Evolutionary conservation across 2,329 filamentous ascomycete genomes (phyloP).

Genomic region (Xylariaceae sp.): DNA sequence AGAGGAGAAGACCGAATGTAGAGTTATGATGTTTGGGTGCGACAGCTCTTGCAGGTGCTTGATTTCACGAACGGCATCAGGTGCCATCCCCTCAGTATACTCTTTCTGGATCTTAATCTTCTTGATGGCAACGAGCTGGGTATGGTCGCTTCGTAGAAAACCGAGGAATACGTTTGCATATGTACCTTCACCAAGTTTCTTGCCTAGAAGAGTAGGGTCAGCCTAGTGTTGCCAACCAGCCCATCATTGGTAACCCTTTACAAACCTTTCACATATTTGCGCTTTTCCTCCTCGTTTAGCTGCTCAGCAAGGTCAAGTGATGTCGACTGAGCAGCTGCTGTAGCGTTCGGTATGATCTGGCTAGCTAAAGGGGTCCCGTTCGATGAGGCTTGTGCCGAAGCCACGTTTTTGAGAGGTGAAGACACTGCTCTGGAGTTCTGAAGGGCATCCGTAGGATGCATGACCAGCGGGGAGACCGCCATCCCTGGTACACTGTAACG

Average conservation of each 20-base stretch:
- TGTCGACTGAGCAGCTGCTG: constrained; percentile 38
- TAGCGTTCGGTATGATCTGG: constrained; percentile 36
- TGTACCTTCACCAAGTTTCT: constrained; percentile 93
- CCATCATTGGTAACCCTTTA: neutral
- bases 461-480: constrained; percentile 42
- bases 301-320: constrained; percentile 73
- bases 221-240: neutral
- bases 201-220: constrained; percentile 58
- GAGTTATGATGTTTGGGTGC: constrained; percentile 93
- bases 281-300: constrained; percentile 80
- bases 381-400: constrained; percentile 48
- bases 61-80: constrained; percentile 94
- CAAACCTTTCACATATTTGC: constrained; percentile 86
- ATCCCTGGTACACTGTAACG: constrained; percentile 27
- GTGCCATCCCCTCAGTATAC: constrained; percentile 88
- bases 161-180: constrained; percentile 96
- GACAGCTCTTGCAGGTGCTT: constrained; percentile 93
- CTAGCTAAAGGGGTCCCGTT: constrained; percentile 52
- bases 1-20: constrained; percentile 91
- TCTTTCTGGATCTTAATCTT: constrained; percentile 89
- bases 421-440: constrained; percentile 43
- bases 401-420: constrained; percentile 52
- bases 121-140: constrained; percentile 84
- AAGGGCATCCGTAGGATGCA: constrained; percentile 37
- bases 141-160: constrained; percentile 74